Base-by-base conservation (phyloP, 768 basidiomycete genomes). In the Solioccasus polychromus region DNA sequence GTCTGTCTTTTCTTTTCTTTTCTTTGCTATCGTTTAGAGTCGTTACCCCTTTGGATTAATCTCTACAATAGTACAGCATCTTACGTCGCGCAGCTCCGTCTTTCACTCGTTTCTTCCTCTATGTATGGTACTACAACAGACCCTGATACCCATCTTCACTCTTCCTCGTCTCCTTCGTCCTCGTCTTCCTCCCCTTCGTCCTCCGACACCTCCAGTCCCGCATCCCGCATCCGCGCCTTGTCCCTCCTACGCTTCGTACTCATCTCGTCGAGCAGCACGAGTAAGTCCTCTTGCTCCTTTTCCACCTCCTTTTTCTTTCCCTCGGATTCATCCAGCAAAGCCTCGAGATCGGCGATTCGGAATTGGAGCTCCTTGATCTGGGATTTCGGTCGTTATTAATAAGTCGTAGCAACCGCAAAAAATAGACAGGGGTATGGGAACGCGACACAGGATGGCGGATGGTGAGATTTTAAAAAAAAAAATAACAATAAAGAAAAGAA, bases 211-310 rank as follows among this genome's bases (percentile, higher is more conserved):
- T 93, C 93, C 62, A 91, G 46, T 0, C 88, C 88, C 9, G 78
- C 79, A 45, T 77, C 79, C 58, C 76, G 73, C 72, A 99, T 78
- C 53, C 76, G 73, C 37, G 65, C 75, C 71, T 98, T 98, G 61
- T 98, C 96, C 54, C 72, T 74, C 69, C 78, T 79, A 42, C 94
- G 75, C 69, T 99, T 99, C 52, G 71, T 78, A 35, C 82, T 88
- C 50, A 96, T 72, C 68, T 98, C 96, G 58, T 98, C 96, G 4
- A 99, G 71, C 25, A 97, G 68, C 10, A 99, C 94, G 18, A 99
- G 72, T 38, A 98, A 64, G 66, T 99, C 95, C 62, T 97, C 95
- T 57, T 97, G 94, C 64, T 99, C 95, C 67, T 93, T 94, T 66
- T 96, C 92, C 19, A 83, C 80, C 8, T 96, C 92, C 53, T 79